A percentile compares a stretch with the other conserved stretches of the same genome.
These are phyloP conservation scores for Eucalyptus virginea DNA, from an alignment of 345 rosid species.

Conservation along the genomic window DNA sequence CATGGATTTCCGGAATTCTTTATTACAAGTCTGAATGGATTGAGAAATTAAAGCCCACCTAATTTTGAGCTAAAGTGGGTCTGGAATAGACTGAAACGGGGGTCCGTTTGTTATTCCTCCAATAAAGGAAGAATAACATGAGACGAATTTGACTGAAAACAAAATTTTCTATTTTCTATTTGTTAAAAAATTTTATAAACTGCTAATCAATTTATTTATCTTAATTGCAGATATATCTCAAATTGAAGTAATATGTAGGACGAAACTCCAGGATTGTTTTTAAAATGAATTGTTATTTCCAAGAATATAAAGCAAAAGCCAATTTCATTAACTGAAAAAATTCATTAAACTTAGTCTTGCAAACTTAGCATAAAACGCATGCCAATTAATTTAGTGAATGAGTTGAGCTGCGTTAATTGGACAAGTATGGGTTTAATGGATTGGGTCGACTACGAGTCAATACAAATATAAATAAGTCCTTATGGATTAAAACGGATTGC, in stretches of 20 bases:
- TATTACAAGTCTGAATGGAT: neutral
- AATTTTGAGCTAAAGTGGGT: neutral
- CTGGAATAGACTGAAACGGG: neutral
- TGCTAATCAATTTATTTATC: neutral
- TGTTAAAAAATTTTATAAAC: too few species aligned
- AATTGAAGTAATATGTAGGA: neutral
- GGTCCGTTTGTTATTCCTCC: neutral
- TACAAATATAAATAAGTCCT: neutral
- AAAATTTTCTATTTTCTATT: neutral
- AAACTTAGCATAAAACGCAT: neutral
- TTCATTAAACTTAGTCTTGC: neutral
- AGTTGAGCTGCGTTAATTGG: neutral
- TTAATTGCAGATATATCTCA: neutral
- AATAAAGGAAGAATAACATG: neutral
- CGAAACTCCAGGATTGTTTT: neutral
- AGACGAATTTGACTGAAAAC: neutral
- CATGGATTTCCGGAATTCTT: neutral
- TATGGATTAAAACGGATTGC: neutral
- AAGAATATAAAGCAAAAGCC: neutral
- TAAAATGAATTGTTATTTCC: neutral
- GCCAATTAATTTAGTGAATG: neutral
- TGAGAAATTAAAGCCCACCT: neutral
- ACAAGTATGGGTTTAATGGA: neutral
- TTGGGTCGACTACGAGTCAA: fast-evolving
- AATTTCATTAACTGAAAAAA: neutral